These are phyloP conservation scores for Paratinospora sagittata DNA, from an alignment of 164 flowering plant species.

Conservation along the genomic window DNA sequence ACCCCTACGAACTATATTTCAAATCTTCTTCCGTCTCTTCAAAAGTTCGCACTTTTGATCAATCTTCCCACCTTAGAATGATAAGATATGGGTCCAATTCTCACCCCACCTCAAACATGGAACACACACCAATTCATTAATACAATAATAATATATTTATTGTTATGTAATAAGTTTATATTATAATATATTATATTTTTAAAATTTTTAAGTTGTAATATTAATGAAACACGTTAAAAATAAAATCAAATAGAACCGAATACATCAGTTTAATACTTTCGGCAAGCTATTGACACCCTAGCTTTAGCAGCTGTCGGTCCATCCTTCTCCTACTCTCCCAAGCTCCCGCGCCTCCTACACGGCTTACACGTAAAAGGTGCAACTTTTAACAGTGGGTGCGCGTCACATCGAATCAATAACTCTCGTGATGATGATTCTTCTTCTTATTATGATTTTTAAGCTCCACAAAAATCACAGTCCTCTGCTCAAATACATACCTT, in stretches of 20 bases:
- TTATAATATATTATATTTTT: no score
- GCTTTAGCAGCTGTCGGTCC: not conserved
- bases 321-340: not conserved
- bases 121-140: not conserved
- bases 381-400: not conserved
- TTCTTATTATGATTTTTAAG: no score
- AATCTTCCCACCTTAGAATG: not conserved
- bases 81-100: conserved; percentile 27
- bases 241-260: no score
- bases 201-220: no score
- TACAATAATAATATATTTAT: not conserved
- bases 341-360: no score
- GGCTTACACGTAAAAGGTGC: not conserved
- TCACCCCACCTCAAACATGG: conserved; percentile 19
- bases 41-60: not conserved
- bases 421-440: no score
- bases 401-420: conserved; percentile 1
- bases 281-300: no score
- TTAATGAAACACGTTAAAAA: no score
- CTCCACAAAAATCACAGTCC: no score
- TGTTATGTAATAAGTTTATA: no score
- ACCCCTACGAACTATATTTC: not conserved
- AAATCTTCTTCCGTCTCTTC: not conserved
- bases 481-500: no score
- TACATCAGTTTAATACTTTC: no score